phyloP scores from a whole-genome alignment of 129 eudicot species.

The Ambrosia trifida region DNA sequence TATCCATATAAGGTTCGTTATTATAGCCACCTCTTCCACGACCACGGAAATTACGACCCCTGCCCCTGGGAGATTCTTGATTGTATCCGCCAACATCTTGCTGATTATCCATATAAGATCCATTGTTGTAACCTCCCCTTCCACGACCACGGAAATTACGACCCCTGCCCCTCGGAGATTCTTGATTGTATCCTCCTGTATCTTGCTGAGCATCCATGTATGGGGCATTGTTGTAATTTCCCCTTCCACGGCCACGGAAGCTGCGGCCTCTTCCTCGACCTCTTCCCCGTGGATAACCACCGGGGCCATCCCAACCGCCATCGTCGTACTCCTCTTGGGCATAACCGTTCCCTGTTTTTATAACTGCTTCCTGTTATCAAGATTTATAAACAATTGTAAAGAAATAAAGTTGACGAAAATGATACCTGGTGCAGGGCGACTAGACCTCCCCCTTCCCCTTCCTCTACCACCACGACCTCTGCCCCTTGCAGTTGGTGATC shows the following conservation, averaged over 20 bases:
- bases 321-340: constrained; percentile 67
- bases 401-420: neutral
- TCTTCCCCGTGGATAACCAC: constrained; percentile 71
- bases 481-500: constrained; percentile 87
- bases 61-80: constrained; percentile 77
- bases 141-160: constrained; percentile 90
- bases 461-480: constrained; percentile 95
- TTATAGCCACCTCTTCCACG: constrained; percentile 87
- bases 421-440: constrained; percentile 62
- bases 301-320: constrained; percentile 81
- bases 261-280: constrained; percentile 85
- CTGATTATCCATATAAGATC: constrained; percentile 63
- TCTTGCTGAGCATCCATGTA: constrained; percentile 57
- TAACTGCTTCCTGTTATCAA: neutral
- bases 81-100: constrained; percentile 67
- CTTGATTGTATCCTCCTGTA: constrained; percentile 73
- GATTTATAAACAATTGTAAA: neutral
- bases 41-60: constrained; percentile 74
- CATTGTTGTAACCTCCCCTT: constrained; percentile 70
- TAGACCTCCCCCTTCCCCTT: constrained; percentile 57
- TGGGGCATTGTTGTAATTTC: constrained; percentile 60
- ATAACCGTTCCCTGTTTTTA: constrained; percentile 66
- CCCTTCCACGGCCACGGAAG: constrained; percentile 91
- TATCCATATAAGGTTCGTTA: constrained; percentile 54
- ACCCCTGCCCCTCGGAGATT: constrained; percentile 71